Base-by-base conservation (phyloP, 164 flowering plant species). In the Vitis cinerea region DNA sequence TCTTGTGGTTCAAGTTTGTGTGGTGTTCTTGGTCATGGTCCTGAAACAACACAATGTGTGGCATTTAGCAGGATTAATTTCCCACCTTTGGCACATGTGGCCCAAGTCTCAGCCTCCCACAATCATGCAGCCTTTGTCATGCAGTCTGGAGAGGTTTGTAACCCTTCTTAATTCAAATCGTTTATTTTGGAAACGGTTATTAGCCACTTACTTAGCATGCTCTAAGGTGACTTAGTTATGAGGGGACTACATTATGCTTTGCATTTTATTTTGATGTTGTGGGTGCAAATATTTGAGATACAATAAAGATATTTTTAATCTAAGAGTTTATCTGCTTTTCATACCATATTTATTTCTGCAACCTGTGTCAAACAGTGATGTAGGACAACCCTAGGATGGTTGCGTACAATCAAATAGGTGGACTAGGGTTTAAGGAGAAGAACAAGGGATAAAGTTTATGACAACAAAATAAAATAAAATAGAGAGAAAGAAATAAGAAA, bases 21-120 rank as follows among this genome's bases (percentile, higher is more conserved):
- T 71, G 99, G 99, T 67, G 97, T 92, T 73, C 97, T 94, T 72
- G 99, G 97, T 73, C 99, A 91, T 73, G 97, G 97, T 68, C 79
- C 94, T 7, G 91, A 86, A 62, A 84, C 84, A 65, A 94, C 91
- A 17, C 96, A 87, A 63, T 85, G 93, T 83, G 91, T 77, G 62
- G 79, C 88, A 74, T 91, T 94, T 74, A 83, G 83, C 50, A 79
- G 78, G 57, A 84, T 94, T 66, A 72, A 65, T 59, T 90, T 94
- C 70, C 92, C 98, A 62, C 73, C 74, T 61, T 60, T 75, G 13
- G 78, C 87, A 17, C 80, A 68, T 17, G 96, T 92, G 16, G 75
- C 81, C 64, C 88, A 90, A 74, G 90, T 94, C 56, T 92, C 99
- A 49, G 99, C 97, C 52, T 85, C 92, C 54, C 91, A 91, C 65